Evolutionary conservation across 306 rosid genomes (phyloP).

Genomic region (Benincasa hispida): DNA sequence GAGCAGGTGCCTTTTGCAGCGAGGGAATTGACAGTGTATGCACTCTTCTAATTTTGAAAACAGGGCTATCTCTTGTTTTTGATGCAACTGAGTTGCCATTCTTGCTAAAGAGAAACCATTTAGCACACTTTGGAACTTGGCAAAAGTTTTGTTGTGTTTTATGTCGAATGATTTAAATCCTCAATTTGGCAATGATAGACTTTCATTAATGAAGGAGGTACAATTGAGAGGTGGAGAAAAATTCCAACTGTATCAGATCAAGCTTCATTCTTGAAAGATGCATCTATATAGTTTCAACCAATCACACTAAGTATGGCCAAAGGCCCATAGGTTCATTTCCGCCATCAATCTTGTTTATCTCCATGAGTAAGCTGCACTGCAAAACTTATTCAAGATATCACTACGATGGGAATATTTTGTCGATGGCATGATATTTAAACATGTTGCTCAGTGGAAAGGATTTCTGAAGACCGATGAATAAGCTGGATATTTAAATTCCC

Average conservation of each 20-base stretch:
- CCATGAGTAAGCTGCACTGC: neutral
- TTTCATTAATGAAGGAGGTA: neutral
- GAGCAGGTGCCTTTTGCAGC: slow-evolving; percentile 77
- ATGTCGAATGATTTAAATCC: neutral
- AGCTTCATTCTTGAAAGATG: neutral
- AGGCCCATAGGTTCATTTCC: neutral
- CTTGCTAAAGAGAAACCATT: slow-evolving; percentile 5
- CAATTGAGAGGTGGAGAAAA: neutral
- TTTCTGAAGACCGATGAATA: neutral
- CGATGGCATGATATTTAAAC: neutral
- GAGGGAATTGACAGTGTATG: slow-evolving; percentile 65
- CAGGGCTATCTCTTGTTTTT: slow-evolving; percentile 1
- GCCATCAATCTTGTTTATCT: neutral
- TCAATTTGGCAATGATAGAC: neutral
- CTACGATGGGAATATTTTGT: neutral
- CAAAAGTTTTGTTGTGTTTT: neutral
- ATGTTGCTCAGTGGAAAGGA: neutral
- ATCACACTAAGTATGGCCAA: neutral
- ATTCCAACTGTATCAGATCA: neutral
- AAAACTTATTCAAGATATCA: neutral
- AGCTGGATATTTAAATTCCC: neutral
- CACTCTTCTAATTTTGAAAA: slow-evolving; percentile 19
- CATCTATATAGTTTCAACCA: neutral
- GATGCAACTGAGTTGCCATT: slow-evolving; percentile 11
- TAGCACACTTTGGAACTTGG: neutral